Base-by-base conservation (phyloP, 1,284 basidiomycete genomes). In the Irpex rosettiformis region DNA sequence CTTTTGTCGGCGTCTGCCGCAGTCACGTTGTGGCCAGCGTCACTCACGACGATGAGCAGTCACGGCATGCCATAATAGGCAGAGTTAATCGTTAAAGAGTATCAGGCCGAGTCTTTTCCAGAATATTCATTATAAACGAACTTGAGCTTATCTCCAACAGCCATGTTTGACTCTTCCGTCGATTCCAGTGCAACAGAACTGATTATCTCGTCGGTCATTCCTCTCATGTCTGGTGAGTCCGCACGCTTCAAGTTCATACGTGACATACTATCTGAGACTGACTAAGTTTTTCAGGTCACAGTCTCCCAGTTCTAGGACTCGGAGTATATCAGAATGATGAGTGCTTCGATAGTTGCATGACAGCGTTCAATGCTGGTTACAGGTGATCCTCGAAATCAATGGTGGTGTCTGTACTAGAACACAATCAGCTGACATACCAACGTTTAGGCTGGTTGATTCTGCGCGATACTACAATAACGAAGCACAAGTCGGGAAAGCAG, bases 391-490 rank as follows among this genome's bases (percentile, higher is more conserved):
- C 30, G 16, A 16, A 37, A 5, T 21, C 29, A 1, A n/a, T n/a
- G n/a, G n/a, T n/a, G 18, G 3, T n/a, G 1, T 3, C 1, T 43
- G 8, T 11, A 18, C 25, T 29, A 11, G 37, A n/a, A 27, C 27
- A 13, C 27, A 6, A 16, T n/a, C 13, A 28, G 11, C 18, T n/a
- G 37, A 47, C 21, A 18, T 13, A 56, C 8, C 10, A 2, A 21
- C n/a, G 11, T 24, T 16, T 24, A 61, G 60, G 30, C 60, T 58
- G 29, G 51, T 61, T 24, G 60, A 61, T 42, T 61, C 60, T 33
- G 60, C 60, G 13, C 45, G 60, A 6, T 61, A 61, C 48, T 61
- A 61, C 24, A 40, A 58, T 21, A 61, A 61, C 57, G 60, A 61
- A 28, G 24, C 5, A 8, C 47, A 61, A 11, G 60, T 61, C 1